Evolutionary conservation across 257 asterid species (phyloP).

Genomic region (Ajuga chamaepitys): DNA sequence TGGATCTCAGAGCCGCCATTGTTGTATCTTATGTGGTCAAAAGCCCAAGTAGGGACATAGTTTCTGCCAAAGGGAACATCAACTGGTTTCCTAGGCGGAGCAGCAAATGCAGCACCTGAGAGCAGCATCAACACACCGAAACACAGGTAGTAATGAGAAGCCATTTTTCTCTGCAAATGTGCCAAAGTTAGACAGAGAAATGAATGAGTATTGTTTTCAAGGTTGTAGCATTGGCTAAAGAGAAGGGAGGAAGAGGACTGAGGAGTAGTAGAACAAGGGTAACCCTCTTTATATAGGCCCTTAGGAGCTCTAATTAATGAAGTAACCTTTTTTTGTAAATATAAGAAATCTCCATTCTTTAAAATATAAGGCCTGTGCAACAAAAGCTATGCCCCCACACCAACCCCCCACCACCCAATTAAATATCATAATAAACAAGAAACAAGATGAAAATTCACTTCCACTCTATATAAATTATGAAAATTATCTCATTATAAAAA

Average conservation of each 20-base stretch:
- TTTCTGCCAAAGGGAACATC: conserved; percentile 73
- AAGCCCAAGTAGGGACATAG: conserved; percentile 73
- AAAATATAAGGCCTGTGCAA: neutral
- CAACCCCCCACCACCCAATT: neutral
- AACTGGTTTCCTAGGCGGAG: conserved; percentile 37
- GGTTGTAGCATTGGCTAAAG: neutral
- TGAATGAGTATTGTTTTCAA: neutral
- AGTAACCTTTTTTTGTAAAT: neutral
- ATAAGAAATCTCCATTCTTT: too few relatives aligned
- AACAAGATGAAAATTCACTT: too few relatives aligned
- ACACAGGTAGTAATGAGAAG: conserved; percentile 8
- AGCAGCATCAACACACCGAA: conserved; percentile 11
- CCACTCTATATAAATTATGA: too few relatives aligned
- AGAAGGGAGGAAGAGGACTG: neutral
- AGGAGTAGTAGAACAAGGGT: neutral
- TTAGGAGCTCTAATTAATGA: neutral
- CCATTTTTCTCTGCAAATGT: conserved; percentile 22
- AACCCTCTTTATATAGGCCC: conserved; percentile 13
- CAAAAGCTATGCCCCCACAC: conserved; percentile 14
- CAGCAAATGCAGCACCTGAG: conserved; percentile 36
- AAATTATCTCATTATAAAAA: too few relatives aligned
- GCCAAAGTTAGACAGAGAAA: neutral
- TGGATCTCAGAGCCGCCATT: conserved; percentile 74
- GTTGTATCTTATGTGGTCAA: conserved; percentile 62
- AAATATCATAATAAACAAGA: too few relatives aligned